Conservation (phyloP, 129 eudicot species). For the Flaveria bidentis region DNA sequence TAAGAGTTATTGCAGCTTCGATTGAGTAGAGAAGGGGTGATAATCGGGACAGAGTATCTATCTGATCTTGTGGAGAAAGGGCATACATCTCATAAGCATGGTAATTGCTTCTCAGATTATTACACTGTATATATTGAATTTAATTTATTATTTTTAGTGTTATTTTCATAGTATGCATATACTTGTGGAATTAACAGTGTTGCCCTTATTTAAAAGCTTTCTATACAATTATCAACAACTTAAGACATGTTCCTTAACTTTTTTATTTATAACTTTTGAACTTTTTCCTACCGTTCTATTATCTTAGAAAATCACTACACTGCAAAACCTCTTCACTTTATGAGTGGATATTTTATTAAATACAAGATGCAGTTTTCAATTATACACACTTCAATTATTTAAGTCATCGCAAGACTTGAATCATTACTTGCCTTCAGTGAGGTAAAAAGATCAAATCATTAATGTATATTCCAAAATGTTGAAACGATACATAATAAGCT, state of each 20-base stretch:
- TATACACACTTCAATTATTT: neutral
- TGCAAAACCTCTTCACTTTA: neutral
- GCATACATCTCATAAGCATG: conserved; percentile 72
- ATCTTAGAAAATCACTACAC: conserved; percentile 8
- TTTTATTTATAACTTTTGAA: neutral
- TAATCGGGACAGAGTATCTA: conserved; percentile 86
- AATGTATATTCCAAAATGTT: conserved; percentile 1
- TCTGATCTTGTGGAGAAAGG: conserved; percentile 94
- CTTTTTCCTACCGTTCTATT: neutral
- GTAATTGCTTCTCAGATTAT: conserved; percentile 37
- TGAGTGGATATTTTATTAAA: neutral
- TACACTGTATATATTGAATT: conserved; percentile 1
- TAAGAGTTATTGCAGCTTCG: conserved; percentile 75
- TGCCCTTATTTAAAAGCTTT: conserved; percentile 19
- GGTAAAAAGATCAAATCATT: conserved; percentile 7
- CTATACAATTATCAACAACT: conserved; percentile 2
- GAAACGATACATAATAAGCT: conserved; percentile 2
- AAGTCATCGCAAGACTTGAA: neutral
- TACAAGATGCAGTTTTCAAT: neutral
- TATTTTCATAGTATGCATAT: conserved; percentile 12
- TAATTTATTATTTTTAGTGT: conserved; percentile 3
- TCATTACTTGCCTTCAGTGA: neutral
- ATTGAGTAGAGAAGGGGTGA: conserved; percentile 67
- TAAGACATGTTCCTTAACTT: neutral
- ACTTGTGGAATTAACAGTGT: neutral